Base-by-base conservation (phyloP, 179 eudicot species). In the Heliamphora pulchella region DNA sequence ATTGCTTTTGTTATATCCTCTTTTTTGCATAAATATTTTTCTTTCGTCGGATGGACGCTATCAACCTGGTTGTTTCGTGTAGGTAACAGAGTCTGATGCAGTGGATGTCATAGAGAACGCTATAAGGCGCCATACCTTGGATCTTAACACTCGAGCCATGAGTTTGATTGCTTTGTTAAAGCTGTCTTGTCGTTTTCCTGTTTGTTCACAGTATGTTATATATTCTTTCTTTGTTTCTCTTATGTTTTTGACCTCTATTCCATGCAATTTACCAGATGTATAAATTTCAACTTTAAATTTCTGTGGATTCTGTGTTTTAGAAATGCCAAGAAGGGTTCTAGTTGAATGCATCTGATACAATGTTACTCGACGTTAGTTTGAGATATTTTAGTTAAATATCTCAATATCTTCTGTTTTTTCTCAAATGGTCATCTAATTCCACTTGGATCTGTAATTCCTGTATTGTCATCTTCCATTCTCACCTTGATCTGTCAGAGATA, bases 71-170 rank as follows among this genome's bases (percentile, higher is more conserved):
- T 78, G 74, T 62, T 83, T 69, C 84, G 78, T 80, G 84, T 88
- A 95, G 99, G 98, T 96, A 46, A 94, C 98, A 17, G 99, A 96
- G 83, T 87, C 93, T 79, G 98, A 91, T 88, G 93, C 93, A 43
- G 91, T 94, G 78, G 98, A 94, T 91, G 91, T 84, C 44, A 80
- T 96, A 71, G 98, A 96, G 89, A 77, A 71, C 81, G 92, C 94
- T 85, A 80, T 88, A 73, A 92, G 87, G 82, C 87, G 85, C 84
- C 97, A 92, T 83, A 86, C 82, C 44, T 83, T 89, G 4, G 98
- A 96, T 90, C 89, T 88, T 74, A 92, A 90, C 68, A 94, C 97
- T 81, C 89, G 85, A 51, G 89, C 98, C 44, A 96, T 96, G 98
- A 91, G 94, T 88, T 86, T 96, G 88, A 84, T 82, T 89, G 89